phyloP scores from a whole-genome alignment of 2,329 filamentous ascomycete species.

The Arachnomyces sp. region DNA sequence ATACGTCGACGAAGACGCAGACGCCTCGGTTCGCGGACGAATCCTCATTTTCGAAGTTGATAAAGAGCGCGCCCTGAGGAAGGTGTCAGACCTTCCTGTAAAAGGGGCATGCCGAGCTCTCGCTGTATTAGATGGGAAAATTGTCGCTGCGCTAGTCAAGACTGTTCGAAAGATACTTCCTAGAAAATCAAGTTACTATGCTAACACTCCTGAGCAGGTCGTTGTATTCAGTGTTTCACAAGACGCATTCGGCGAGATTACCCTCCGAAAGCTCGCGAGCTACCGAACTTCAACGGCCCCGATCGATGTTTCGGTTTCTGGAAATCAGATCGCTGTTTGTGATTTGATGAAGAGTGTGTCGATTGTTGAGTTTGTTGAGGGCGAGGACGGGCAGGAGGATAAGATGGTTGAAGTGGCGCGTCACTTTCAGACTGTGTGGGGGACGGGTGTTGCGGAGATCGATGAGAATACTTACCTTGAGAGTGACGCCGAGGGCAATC shows the following conservation, averaged over 20 bases:
- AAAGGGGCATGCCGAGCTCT: constrained; percentile 76
- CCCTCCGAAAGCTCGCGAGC: constrained; percentile 61
- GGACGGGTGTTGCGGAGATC: constrained; percentile 66
- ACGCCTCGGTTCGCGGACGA: constrained; percentile 57
- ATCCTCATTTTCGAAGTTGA: constrained; percentile 75
- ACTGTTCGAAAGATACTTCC: constrained; percentile 46
- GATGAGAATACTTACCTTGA: constrained; percentile 69
- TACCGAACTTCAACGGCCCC: constrained; percentile 80
- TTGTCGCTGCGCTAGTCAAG: constrained; percentile 84
- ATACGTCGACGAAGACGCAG: constrained; percentile 57
- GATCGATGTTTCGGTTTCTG: constrained; percentile 67
- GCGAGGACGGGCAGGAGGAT: constrained; percentile 49
- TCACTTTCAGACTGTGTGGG: constrained; percentile 75
- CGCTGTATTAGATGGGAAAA: constrained; percentile 62
- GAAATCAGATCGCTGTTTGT: constrained; percentile 68
- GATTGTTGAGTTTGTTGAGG: constrained; percentile 61
- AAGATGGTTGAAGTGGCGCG: constrained; percentile 65
- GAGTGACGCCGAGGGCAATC: constrained; percentile 78
- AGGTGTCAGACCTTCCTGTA: constrained; percentile 60
- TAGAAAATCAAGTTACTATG: constrained; percentile 8
- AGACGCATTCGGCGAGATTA: constrained; percentile 29
- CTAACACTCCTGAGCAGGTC: constrained; percentile 34
- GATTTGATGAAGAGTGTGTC: constrained; percentile 92
- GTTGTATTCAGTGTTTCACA: constrained; percentile 48
- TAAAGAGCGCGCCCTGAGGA: constrained; percentile 61